A percentile compares a stretch with the other conserved stretches of the same genome.
phyloP scores from a whole-genome alignment of 2,329 filamentous ascomycete species.

The Epichloe gansuensis region DNA sequence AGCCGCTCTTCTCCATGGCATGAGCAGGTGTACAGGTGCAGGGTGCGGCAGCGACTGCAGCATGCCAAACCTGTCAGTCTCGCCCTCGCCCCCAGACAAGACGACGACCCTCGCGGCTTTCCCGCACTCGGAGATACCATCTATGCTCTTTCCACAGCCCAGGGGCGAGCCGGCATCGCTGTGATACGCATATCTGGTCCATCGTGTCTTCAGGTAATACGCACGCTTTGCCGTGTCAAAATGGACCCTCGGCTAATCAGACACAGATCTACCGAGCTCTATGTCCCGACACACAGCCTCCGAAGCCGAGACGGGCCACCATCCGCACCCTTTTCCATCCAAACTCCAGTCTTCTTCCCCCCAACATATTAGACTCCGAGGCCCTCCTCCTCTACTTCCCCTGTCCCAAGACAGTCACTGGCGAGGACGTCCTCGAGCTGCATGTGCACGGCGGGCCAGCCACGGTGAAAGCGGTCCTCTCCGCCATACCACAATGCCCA shows the following conservation, averaged over 20 bases:
- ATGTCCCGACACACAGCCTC: constrained; percentile 33
- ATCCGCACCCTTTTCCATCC: constrained; percentile 61
- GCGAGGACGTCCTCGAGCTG: constrained; percentile 82
- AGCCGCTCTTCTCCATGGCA: neutral
- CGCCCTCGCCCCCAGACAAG: neutral
- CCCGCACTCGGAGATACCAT: constrained; percentile 49
- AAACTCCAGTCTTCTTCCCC: constrained; percentile 2
- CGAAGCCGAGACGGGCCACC: constrained; percentile 45
- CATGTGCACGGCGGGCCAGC: constrained; percentile 90
- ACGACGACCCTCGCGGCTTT: neutral
- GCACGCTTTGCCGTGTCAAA: neutral
- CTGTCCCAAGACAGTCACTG: constrained; percentile 69
- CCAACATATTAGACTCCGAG: constrained; percentile 54
- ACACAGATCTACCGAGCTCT: constrained; percentile 36
- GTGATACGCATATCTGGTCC: constrained; percentile 79
- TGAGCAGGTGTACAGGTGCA: neutral
- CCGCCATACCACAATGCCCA: constrained; percentile 52
- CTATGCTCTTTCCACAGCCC: constrained; percentile 79
- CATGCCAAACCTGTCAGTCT: constrained; percentile 1
- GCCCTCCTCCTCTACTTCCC: constrained; percentile 78
- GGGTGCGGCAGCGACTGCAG: neutral
- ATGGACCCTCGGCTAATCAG: neutral
- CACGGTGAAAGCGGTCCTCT: constrained; percentile 73
- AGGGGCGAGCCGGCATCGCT: constrained; percentile 79
- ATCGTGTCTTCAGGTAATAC: constrained; percentile 49